Conservation (phyloP, 768 basidiomycete genomes). For the Leccinum ochraceum region DNA sequence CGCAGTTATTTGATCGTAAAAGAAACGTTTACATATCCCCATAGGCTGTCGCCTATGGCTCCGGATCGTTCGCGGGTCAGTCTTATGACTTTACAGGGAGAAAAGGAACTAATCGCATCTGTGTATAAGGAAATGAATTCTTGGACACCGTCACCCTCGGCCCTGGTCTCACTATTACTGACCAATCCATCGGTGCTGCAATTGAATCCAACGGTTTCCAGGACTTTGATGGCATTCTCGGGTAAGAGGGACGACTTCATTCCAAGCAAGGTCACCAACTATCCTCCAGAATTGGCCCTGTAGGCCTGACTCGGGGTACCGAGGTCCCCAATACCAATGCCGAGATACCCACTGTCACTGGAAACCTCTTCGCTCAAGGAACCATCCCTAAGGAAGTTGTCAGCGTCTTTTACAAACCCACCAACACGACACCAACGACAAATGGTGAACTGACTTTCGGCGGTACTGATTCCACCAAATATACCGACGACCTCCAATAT, state of each 20-base stretch:
- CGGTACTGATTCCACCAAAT: too few species aligned
- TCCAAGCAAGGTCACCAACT: not conserved
- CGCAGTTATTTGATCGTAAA: not conserved
- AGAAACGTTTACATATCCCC: not conserved
- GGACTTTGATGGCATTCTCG: slow-evolving; percentile 64
- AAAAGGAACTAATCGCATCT: slow-evolving; percentile 1
- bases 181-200: slow-evolving; percentile 69
- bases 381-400: slow-evolving; percentile 42
- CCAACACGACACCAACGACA: too few species aligned
- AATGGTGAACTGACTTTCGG: too few species aligned
- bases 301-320: slow-evolving; percentile 49
- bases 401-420: slow-evolving; percentile 56
- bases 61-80: slow-evolving; percentile 57
- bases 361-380: slow-evolving; percentile 49
- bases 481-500: too few species aligned
- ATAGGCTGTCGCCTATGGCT: slow-evolving; percentile 58
- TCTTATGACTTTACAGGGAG: not conserved
- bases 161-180: slow-evolving; percentile 45
- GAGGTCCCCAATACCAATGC: slow-evolving; percentile 2
- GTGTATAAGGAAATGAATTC: slow-evolving; percentile 41
- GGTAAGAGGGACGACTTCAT: slow-evolving; percentile 39
- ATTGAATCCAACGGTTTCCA: slow-evolving; percentile 41
- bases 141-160: slow-evolving; percentile 57
- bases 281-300: slow-evolving; percentile 56
- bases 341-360: slow-evolving; percentile 55